Base-by-base conservation (phyloP, 2,329 filamentous ascomycete species). In the Golovinomyces cichoracearum region DNA sequence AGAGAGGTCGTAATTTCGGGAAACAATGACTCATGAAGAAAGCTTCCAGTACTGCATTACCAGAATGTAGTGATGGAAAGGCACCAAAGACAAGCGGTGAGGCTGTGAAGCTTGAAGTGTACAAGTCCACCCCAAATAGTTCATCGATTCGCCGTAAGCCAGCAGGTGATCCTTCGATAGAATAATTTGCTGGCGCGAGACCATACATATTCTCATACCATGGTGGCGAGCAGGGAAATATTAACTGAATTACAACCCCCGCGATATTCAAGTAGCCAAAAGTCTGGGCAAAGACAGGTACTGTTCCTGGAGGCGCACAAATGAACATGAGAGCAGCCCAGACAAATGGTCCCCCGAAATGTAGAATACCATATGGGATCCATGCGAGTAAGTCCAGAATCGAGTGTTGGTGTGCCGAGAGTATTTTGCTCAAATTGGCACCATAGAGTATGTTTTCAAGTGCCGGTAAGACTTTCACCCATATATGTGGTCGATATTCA, bases 141-240 rank as follows among this genome's bases (percentile, higher is more conserved):
- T 78, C 72, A 65, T 95, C 88, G 49, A 95, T 80, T 21, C 85
- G 80, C 52, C 81, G 83, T 52, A 95, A 73, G 47, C 88, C 88
- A 12, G 86, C 88, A 0, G 88, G 85, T 42, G 83, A 88, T 46
- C 88, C 88, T 41, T 74, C 70, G 71, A 95, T 93, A 44, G 81
- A 82, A 65, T 94, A 94, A 57, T 90, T 84, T 45, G 88, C 88
- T 2, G 88, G 86, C 26, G 83, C 83, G 47, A 94, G 68, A 15
- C 88, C 88, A 62, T 93, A 84, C 58, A 82, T 71, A 63, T 90
- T 92, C 69, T 94, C 88, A 60, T 94, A 95, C 88, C 88, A 95
- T 1, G 88, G 88, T 23, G 88, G 83, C 22, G 86, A 90, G 68
- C 88, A 94, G 1, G 88, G 88, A 65, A 94, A 92, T 53, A 85